Conservation (phyloP, 306 rosid species). For the Fragaria iinumae region DNA sequence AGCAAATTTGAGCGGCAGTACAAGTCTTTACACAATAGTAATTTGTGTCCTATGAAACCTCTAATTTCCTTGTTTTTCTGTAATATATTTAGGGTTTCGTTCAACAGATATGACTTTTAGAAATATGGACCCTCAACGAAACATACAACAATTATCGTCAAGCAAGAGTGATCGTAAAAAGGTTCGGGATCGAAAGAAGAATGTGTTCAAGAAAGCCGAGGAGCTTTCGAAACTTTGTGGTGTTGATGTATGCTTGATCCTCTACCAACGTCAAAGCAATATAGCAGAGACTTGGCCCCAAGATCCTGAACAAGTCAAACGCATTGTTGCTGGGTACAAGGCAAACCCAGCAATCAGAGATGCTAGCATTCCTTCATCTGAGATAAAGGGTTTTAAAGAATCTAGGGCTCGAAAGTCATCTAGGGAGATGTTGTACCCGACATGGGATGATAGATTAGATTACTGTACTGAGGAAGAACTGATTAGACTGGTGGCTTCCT, state of each 20-base stretch:
- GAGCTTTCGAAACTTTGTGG: conserved; percentile 6
- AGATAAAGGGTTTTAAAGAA: background rate
- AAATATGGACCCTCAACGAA: background rate
- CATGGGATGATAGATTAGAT: background rate
- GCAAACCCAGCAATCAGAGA: background rate
- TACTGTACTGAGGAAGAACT: background rate
- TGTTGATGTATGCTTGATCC: background rate
- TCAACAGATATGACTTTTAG: background rate
- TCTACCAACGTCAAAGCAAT: background rate
- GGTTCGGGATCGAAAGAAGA: background rate
- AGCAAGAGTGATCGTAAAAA: background rate
- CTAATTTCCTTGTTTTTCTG: background rate
- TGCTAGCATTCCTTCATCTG: background rate
- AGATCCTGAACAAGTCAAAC: background rate
- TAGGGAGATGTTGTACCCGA: background rate
- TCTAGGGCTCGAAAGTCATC: background rate
- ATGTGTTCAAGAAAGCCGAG: background rate
- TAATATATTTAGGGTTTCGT: background rate
- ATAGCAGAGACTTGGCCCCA: background rate
- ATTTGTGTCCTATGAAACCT: background rate
- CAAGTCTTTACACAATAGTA: background rate
- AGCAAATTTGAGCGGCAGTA: background rate
- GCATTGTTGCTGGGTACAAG: background rate
- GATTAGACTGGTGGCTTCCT: background rate
- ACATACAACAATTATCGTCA: background rate